phyloP scores from a whole-genome alignment of 2,329 filamentous ascomycete genomes.

The Phialophora expanda region DNA sequence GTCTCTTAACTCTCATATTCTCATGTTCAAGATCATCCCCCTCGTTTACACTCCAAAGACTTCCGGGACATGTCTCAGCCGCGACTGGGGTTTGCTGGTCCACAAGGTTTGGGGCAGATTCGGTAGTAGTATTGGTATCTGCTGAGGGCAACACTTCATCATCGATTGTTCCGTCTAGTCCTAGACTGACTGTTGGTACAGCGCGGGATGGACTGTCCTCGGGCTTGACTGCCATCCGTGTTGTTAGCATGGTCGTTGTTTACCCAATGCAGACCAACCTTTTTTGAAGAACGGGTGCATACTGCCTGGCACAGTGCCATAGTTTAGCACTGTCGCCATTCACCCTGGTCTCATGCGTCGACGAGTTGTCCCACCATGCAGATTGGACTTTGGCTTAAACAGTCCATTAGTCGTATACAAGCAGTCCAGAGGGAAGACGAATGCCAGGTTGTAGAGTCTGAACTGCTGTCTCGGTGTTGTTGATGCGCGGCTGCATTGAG shows the following conservation, averaged over 20 bases:
- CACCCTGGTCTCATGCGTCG: conserved; percentile 4
- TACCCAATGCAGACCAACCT: conserved; percentile 41
- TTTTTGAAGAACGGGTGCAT: conserved; percentile 40
- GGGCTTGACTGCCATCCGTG: conserved; percentile 3
- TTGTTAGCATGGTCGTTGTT: conserved; percentile 5
- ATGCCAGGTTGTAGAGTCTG: not conserved
- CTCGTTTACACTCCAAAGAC: conserved; percentile 6
- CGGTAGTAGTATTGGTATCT: not conserved
- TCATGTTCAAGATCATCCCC: conserved; percentile 20
- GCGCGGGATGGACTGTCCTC: not conserved
- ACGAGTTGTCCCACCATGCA: not conserved
- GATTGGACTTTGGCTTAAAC: not conserved
- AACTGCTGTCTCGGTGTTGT: not conserved
- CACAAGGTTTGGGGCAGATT: not conserved
- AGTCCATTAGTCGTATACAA: not conserved
- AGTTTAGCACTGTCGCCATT: conserved; percentile 32
- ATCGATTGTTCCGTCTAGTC: conserved; percentile 19
- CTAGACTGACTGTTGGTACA: not conserved
- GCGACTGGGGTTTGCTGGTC: not conserved
- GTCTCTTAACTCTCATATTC: conserved; percentile 32
- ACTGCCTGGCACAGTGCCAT: conserved; percentile 26
- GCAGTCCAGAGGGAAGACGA: not conserved
- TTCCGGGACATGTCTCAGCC: not conserved
- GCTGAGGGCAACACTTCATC: not conserved
- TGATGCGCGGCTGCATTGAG: not conserved